Evolutionary conservation across 768 basidiomycete species (phyloP), one percentile per base, ranked within the genome.

Genomic region (Clitopilus passeckerianus): DNA sequence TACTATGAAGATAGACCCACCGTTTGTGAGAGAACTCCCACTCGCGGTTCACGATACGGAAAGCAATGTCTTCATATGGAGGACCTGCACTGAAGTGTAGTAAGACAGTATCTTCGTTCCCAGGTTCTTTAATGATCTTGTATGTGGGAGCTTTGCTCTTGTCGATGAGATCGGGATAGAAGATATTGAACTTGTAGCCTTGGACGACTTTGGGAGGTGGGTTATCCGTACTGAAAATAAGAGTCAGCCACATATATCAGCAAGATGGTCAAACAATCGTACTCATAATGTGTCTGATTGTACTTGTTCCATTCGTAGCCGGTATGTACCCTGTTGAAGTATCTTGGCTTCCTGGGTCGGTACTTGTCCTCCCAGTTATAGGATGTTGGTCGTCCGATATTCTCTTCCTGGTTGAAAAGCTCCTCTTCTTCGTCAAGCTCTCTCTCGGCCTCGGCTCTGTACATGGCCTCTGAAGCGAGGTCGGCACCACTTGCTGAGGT

Each of bases 281-380:
- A 96, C 93, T 98, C 97, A 73, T 98, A 99, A 75, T 98, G 97
- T 3, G 97, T 98, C 72, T 98, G 96, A 72, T 98, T 98, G 74
- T 98, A 99, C 78, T 98, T 98, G 80, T 96, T 98, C 97, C 97
- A 99, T 71, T 99, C 97, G 70, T 96, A 99, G 24, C 97, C 97
- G 30, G 97, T 99, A 68, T 98, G 95, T 23, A 98, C 97, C 59
- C 97, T 88, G 70, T 99, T 99, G 78, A 98, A 98, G 78, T 98
- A 99, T 62, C 95, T 82, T 50, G 97, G 97, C 72, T 98, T 99
- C 34, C 97, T 83, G 30, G 97, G 96, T 37, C 97, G 81, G 67
- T 96, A 98, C 71, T 98, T 96, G 79, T 99, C 97, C 75, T 96
- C 95, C 97, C 96, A 98, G 66, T 93, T 93, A 73, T 98, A 98